Evolutionary conservation across 352 stramenopile genomes (phyloP), one percentile per base, ranked within the genome.

Genomic region (Phytophthora citrophthora): DNA sequence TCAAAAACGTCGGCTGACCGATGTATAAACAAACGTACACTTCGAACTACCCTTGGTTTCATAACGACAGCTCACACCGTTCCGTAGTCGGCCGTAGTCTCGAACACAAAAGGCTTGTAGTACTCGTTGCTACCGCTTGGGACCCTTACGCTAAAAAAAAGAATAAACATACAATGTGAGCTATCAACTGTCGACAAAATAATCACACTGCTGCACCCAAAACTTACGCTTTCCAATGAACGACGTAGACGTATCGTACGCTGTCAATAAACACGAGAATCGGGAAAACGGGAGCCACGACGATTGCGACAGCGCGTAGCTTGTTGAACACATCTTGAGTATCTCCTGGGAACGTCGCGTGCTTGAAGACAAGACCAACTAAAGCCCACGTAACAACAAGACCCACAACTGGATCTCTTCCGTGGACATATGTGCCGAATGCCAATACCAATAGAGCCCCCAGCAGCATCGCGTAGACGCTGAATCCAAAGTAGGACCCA

Each of bases 171-270:
- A 50, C 34, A 64, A 58, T 11, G 29, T 69, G 3, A 52, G 18
- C 12, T n/a, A 29, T 46, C 40, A 34, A 34, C 29, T 20, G 20
- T 20, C 29, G 1, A 8, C 29, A 34, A 13, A 3, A 13, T 34
- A 8, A 34, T 34, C 29, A 34, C 23, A 55, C 36, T 41, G 13
- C 32, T 38, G 32, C 26, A 20, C 18, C 20, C 32, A 44, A 40
- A 49, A 66, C 77, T 64, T 50, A 86, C 77, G 57, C 58, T 77
- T 83, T 78, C 60, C 73, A 83, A 74, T 79, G 72, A 26, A 78
- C 72, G 34, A 73, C 49, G 51, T 83, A 86, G 46, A 66, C 48
- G 51, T 83, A 83, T 72, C 72, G 74, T 2, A 69, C 51, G 36
- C 68, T 71, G 45, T 81, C 77, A 20, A 84, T 72, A 54, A 83